These are phyloP conservation scores for Trypanosoma melophagium DNA, from an alignment of 208 protist genomes.

Conservation along the genomic window DNA sequence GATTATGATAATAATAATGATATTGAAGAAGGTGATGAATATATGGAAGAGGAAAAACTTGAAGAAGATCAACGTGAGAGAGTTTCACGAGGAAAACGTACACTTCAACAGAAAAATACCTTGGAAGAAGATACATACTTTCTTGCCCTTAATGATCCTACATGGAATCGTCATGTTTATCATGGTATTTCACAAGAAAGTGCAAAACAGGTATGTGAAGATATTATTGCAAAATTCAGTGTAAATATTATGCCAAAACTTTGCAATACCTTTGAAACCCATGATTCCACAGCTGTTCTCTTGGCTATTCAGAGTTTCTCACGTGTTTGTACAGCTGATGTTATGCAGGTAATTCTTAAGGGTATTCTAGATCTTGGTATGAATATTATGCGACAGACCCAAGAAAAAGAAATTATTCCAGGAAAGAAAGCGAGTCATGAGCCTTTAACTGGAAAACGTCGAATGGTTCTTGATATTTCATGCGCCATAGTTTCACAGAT, in stretches of 20 bases:
- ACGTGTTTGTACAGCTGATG: constrained; percentile 69
- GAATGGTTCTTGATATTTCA: constrained; percentile 84
- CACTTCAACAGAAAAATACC: constrained; percentile 40
- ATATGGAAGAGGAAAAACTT: constrained; percentile 21
- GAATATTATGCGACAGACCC: constrained; percentile 45
- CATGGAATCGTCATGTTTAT: constrained; percentile 74
- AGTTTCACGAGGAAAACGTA: background rate
- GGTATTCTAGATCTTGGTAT: constrained; percentile 75
- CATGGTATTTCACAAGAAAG: constrained; percentile 76
- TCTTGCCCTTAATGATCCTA: constrained; percentile 67
- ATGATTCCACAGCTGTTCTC: constrained; percentile 80
- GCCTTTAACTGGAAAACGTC: constrained; percentile 70
- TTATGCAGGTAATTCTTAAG: constrained; percentile 82
- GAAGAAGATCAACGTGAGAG: constrained; percentile 33
- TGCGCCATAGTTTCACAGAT: constrained; percentile 78
- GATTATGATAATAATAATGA: constrained; percentile 34
- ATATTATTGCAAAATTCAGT: constrained; percentile 78
- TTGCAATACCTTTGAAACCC: constrained; percentile 79
- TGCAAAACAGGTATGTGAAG: constrained; percentile 63
- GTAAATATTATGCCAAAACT: constrained; percentile 89
- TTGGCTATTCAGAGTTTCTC: constrained; percentile 86
- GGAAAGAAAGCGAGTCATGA: constrained; percentile 38
- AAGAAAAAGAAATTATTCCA: constrained; percentile 22
- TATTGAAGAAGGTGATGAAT: background rate
- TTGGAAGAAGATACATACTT: constrained; percentile 78